A percentile compares a stretch with the other conserved stretches of the same genome.
Conservation (phyloP, 345 rosid genomes). For the Aethionema arabicum region DNA sequence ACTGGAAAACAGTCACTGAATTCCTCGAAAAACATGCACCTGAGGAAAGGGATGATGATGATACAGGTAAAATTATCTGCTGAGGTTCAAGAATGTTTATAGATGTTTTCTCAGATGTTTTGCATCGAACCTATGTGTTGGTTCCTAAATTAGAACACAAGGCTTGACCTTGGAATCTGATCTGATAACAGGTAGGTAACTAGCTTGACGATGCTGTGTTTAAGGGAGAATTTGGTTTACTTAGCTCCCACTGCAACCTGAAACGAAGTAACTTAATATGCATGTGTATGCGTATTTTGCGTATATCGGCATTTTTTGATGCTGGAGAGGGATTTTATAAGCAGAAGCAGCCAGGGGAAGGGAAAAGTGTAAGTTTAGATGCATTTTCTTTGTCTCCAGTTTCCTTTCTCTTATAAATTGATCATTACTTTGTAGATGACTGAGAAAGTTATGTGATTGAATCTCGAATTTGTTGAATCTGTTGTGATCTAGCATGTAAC, state of each 20-base stretch:
- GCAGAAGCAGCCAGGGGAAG: constrained; percentile 29
- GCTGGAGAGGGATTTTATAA: constrained; percentile 28
- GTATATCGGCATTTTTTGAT: constrained; percentile 16
- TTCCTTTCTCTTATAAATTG: constrained; percentile 6
- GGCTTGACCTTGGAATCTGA: constrained; percentile 24
- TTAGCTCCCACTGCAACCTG: constrained; percentile 29
- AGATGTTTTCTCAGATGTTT: constrained; percentile 3
- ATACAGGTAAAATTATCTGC: constrained; percentile 23
- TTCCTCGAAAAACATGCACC: constrained; percentile 64
- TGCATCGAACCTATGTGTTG: constrained; percentile 1
- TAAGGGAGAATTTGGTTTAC: constrained; percentile 24
- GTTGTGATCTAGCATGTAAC: not conserved
- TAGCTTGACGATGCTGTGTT: constrained; percentile 15
- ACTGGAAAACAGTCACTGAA: constrained; percentile 68
- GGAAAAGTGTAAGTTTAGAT: constrained; percentile 27
- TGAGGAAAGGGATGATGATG: constrained; percentile 42
- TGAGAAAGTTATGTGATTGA: constrained; percentile 25
- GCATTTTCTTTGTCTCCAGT: constrained; percentile 30
- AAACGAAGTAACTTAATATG: constrained; percentile 23
- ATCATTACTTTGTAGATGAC: constrained; percentile 23
- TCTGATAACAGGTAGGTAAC: constrained; percentile 30
- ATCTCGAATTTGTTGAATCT: constrained; percentile 12
- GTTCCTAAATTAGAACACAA: constrained; percentile 9
- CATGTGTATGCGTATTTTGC: constrained; percentile 27
- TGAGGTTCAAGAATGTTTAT: not conserved